phyloP scores from a whole-genome alignment of 805 yeast species.

The Kuraishia borneana region DNA sequence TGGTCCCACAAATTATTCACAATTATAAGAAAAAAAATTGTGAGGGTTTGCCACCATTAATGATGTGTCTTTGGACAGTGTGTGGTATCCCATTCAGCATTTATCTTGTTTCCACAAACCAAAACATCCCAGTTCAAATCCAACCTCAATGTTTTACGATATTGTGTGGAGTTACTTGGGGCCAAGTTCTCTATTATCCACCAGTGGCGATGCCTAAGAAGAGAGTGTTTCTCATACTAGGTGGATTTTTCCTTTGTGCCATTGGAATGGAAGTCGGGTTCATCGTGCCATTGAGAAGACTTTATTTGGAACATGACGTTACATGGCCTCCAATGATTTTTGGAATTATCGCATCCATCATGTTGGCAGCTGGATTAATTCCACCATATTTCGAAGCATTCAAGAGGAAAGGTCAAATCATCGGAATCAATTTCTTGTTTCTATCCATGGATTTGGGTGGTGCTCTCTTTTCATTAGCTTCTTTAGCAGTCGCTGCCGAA shows the following conservation, averaged over 20 bases:
- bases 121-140: conserved; percentile 37
- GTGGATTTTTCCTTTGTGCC: conserved; percentile 22
- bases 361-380: conserved; percentile 37
- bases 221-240: conserved; percentile 19
- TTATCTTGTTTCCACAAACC: conserved; percentile 34
- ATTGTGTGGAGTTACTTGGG: conserved; percentile 35
- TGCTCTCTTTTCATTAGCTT: conserved; percentile 51
- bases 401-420: conserved; percentile 39
- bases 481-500: conserved; percentile 35
- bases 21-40: conserved; percentile 72
- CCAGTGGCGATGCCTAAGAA: conserved; percentile 25
- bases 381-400: conserved; percentile 47
- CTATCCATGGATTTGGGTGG: conserved; percentile 39
- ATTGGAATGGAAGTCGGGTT: conserved; percentile 34
- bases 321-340: conserved; percentile 35
- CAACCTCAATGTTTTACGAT: conserved; percentile 46
- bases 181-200: conserved; percentile 41
- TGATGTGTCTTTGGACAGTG: conserved; percentile 78
- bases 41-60: conserved; percentile 77
- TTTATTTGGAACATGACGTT: conserved; percentile 26
- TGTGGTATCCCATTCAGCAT: conserved; percentile 46
- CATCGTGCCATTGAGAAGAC: conserved; percentile 37
- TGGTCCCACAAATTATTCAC: conserved; percentile 62
- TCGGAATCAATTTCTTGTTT: conserved; percentile 43
- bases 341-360: conserved; percentile 37